Evolutionary conservation across 1,284 basidiomycete species (phyloP).

Genomic region (Ceratobasidium sp.): DNA sequence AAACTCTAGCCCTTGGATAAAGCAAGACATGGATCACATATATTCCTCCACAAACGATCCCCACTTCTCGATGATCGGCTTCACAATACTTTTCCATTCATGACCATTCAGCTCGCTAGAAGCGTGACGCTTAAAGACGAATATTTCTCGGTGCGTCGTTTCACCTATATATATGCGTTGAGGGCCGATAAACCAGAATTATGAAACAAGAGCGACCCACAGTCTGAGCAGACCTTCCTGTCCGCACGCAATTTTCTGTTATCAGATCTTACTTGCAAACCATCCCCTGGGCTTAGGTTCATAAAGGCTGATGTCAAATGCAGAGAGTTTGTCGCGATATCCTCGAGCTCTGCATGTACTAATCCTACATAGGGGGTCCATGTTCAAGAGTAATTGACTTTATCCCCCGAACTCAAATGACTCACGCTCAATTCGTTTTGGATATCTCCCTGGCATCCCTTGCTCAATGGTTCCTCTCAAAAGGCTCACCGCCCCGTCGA

Average conservation of each 20-base stretch:
- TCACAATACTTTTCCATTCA: conserved; percentile 64
- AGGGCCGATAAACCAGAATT: background rate
- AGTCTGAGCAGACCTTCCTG: background rate
- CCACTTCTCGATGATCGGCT: conserved; percentile 81
- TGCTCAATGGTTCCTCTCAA: background rate
- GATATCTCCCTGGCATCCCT: background rate
- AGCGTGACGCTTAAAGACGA: background rate
- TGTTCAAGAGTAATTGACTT: background rate
- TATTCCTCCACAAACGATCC: conserved; percentile 65
- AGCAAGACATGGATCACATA: background rate
- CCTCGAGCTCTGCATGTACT: background rate
- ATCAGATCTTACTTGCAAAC: too few relatives aligned
- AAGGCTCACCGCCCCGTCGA: background rate
- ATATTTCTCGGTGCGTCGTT: background rate
- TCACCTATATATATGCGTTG: background rate
- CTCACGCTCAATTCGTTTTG: background rate
- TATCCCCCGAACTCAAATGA: too few relatives aligned
- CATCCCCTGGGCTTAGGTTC: too few relatives aligned
- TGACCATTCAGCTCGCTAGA: background rate
- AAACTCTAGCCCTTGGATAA: too few relatives aligned
- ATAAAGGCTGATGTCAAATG: background rate
- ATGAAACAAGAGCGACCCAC: background rate
- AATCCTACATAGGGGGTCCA: background rate
- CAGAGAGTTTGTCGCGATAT: background rate
- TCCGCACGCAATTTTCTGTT: too few relatives aligned